Base-by-base conservation (phyloP, 2,329 filamentous ascomycete genomes). In the Chaetothyriales sp. region DNA sequence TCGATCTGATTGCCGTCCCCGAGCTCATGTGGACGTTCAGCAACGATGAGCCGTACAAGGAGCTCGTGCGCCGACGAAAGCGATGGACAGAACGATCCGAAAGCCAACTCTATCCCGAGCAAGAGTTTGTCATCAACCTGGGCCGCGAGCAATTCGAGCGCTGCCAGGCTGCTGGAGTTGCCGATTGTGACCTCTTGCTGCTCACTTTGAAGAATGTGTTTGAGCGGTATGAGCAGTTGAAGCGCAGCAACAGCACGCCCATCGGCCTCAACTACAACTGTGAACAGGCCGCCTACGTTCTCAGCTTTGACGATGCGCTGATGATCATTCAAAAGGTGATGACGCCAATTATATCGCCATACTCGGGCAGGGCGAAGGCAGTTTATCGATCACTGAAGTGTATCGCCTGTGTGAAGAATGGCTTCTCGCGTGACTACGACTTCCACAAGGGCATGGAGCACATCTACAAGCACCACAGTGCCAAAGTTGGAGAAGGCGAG, bases 271-370 rank as follows among this genome's bases (percentile, higher is more conserved):
- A 59, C 44, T 54, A 49, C 47, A 51, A 59, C 42, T 52, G 56
- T 15, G 48, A 50, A 39, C 47, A 50, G 42, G 57, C 58, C 10
- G 50, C 51, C 22, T 64, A 65, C 49, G 46, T 54, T n/a, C 59
- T 65, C 7, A 57, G 59, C 18, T 55, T 66, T 25, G 61, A 63
- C 43, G 63, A 66, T 49, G 64, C 63, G 8, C 57, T 58, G 26
- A 59, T 60, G 59, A 56, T 64, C 39, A 61, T 62, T 44, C 48
- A 60, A 18, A 48, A 60, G 12, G 55, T 61, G 12, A 58, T 66
- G 19, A 48, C 51, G 25, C 59, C 57, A 9, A 39, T 51, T 3
- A 52, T 51, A 36, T 49, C 55, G 18, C 46, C 47, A 4, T 44
- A 51, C 10, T 49, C 51, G n/a, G 39, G 20, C 18, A 53, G 57